Base-by-base conservation (phyloP, 352 stramenopile species). In the Phytophthora foliorum region DNA sequence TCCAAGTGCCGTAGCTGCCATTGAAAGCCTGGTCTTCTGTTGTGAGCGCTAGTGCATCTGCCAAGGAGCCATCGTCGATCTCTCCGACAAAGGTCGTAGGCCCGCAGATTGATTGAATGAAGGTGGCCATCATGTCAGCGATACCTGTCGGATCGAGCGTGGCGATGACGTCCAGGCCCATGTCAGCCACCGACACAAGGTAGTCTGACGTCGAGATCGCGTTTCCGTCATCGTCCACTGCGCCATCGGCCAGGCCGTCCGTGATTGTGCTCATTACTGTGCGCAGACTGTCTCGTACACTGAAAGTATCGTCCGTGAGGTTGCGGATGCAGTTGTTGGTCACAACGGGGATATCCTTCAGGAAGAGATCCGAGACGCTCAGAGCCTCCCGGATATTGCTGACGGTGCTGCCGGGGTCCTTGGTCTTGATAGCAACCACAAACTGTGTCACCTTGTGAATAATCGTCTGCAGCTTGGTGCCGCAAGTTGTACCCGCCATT, bases 21-120 rank as follows among this genome's bases (percentile, higher is more conserved):
- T 58, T 66, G 50, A 89, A 89, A 10, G 68, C 81, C 1, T 80
- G 54, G 10, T 60, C 72, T 16, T 84, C 32, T 7, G 69, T 74
- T 17, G 57, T 74, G 21, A 89, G 61, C 7, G 76, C 81, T 7
- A 89, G 49, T 2, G 81, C 78, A 13, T 81, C 53, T 1, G 63
- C 61, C 1, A 80, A 59, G 0, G 57, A 60, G 2, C 81, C 81
- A 17, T 82, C 75, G 32, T 89, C 81, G 39, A 89, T 83, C 48
- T 85, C 69, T 3, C 79, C 76, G 11, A 86, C 42, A 46, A 84
- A 78, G 0, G 73, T 52, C 1, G 81, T 88, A 0, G 78, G 78
- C 21, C 78, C 78, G 24, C 81, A 89, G 39, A 89, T 82, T 0
- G 76, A 76, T 63, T 89, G 76, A 19, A 88, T 80, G 61, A 80